A percentile compares a stretch with the other conserved stretches of the same genome.
These are phyloP conservation scores for Schizochytrium sp. DNA, from an alignment of 108 stramenopile genomes.

Conservation along the genomic window DNA sequence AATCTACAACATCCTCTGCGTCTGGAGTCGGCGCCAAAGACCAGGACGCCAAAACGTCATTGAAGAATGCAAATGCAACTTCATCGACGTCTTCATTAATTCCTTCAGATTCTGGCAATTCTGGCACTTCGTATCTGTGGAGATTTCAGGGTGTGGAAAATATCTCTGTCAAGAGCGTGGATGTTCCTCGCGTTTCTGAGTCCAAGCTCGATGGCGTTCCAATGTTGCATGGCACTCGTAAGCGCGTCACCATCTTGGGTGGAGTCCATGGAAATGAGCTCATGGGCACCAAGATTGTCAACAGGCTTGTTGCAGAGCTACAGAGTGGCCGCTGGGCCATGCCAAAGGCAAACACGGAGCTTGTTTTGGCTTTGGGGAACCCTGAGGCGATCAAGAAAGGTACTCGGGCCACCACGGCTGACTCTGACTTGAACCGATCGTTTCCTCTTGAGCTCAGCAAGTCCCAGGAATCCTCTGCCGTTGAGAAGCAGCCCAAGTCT, in stretches of 20 bases:
- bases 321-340: background rate
- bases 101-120: background rate
- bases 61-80: too few relatives aligned
- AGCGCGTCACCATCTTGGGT: slow-evolving; percentile 80
- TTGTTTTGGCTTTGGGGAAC: slow-evolving; percentile 38
- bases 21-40: too few relatives aligned
- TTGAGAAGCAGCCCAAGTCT: background rate
- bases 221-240: background rate
- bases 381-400: slow-evolving; percentile 8
- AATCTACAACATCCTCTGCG: too few relatives aligned
- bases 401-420: background rate
- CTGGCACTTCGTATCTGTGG: slow-evolving; percentile 4
- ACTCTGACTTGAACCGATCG: slow-evolving; percentile 27
- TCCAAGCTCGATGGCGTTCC: background rate
- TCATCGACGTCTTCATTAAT: background rate
- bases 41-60: too few relatives aligned
- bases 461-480: background rate
- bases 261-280: slow-evolving; percentile 67
- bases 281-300: background rate
- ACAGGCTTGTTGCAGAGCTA: background rate
- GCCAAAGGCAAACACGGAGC: background rate
- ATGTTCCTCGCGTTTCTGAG: too few relatives aligned
- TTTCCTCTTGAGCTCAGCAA: slow-evolving; percentile 8
- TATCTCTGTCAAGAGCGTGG: too few relatives aligned
- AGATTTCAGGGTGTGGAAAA: background rate